Evolutionary conservation across 129 eudicot species (phyloP).

Genomic region (sunflower (Helianthus annuus)): DNA sequence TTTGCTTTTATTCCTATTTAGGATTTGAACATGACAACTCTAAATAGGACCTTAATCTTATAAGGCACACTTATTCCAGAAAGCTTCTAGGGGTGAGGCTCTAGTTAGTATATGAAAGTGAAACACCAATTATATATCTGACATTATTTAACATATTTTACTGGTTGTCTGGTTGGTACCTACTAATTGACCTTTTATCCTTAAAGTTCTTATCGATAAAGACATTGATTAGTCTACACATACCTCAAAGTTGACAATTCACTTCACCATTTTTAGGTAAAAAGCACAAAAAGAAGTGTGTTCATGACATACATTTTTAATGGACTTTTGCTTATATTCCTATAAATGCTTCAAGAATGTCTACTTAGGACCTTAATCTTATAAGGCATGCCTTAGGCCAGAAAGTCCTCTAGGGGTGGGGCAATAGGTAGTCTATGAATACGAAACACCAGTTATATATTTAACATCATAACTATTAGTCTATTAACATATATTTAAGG

Average conservation of each 20-base stretch:
- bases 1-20: not conserved
- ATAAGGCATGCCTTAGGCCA: constrained; percentile 9
- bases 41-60: not conserved
- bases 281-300: constrained; percentile 6
- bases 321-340: not conserved
- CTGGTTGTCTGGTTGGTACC: not conserved
- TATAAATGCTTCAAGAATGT: constrained; percentile 1
- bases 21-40: constrained; percentile 3
- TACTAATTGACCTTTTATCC: not conserved
- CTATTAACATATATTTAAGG: not conserved
- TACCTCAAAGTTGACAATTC: constrained; percentile 22
- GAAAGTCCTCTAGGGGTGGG: constrained; percentile 4
- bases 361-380: not conserved
- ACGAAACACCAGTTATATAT: no score
- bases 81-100: constrained; percentile 3
- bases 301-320: no score
- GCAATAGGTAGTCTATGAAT: constrained; percentile 9
- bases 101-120: constrained; percentile 13
- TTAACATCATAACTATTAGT: not conserved
- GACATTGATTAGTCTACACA: constrained; percentile 1
- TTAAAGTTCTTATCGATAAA: not conserved
- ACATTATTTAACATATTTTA: not conserved
- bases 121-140: no score
- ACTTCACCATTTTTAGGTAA: not conserved
- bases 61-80: constrained; percentile 4